A percentile compares a stretch with the other conserved stretches of the same genome.
These are phyloP conservation scores for Staphylotrichum tortipilum DNA, from an alignment of 495 filamentous ascomycete genomes.

Conservation along the genomic window DNA sequence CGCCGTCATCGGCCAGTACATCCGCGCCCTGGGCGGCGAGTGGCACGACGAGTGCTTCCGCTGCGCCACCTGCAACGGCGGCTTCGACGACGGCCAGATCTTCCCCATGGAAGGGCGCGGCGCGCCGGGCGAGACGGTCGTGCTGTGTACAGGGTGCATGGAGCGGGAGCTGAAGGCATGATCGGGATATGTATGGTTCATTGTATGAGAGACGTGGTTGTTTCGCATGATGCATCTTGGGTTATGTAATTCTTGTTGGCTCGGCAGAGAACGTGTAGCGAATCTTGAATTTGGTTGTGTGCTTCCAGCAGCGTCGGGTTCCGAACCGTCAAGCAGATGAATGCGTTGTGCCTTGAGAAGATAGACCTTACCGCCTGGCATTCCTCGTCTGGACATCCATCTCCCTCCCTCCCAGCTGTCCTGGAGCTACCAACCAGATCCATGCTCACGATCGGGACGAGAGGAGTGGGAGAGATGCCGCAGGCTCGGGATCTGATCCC, in stretches of 20 bases:
- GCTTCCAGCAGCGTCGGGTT: too few species aligned
- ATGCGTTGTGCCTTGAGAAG: too few species aligned
- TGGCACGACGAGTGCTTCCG: slow-evolving; percentile 92
- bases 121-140: slow-evolving; percentile 32
- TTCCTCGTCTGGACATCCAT: too few species aligned
- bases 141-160: slow-evolving; percentile 44
- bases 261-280: too few species aligned
- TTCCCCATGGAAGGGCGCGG: slow-evolving; percentile 39
- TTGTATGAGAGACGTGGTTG: not conserved
- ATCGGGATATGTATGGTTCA: not conserved
- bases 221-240: not conserved
- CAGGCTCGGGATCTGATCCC: too few species aligned
- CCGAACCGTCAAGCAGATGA: too few species aligned
- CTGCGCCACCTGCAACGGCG: slow-evolving; percentile 50
- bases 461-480: too few species aligned
- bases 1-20: slow-evolving; percentile 77
- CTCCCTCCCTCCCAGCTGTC: too few species aligned
- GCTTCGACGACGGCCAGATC: slow-evolving; percentile 49
- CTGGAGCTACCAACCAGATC: too few species aligned
- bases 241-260: not conserved
- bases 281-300: too few species aligned
- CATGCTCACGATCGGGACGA: too few species aligned
- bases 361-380: too few species aligned
- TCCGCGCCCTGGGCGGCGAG: slow-evolving; percentile 78
- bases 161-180: slow-evolving; percentile 42